A percentile compares a stretch with the other conserved stretches of the same genome.
phyloP scores from a whole-genome alignment of 352 stramenopile species.

The Pythium vanterpoolii region DNA sequence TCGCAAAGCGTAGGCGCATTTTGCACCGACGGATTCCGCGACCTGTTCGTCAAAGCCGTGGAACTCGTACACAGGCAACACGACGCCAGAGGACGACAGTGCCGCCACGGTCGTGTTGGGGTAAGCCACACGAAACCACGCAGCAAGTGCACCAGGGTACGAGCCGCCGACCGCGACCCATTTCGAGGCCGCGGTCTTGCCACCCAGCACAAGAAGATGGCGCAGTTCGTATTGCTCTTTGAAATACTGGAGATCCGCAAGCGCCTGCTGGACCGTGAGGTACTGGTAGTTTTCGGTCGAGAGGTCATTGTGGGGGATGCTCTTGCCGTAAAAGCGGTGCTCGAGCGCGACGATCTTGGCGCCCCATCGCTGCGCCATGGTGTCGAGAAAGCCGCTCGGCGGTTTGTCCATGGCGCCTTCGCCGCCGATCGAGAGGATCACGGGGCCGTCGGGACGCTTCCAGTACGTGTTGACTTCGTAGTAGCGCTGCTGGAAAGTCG shows the following conservation, averaged over 20 bases:
- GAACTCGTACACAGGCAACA: conserved; percentile 79
- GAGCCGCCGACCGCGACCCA: conserved; percentile 82
- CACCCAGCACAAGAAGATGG: conserved; percentile 14
- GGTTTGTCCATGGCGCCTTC: conserved; percentile 63
- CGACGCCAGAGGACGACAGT: conserved; percentile 74
- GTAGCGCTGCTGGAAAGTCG: conserved; percentile 72
- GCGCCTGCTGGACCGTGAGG: conserved; percentile 81
- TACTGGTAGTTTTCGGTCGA: conserved; percentile 71
- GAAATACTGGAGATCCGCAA: conserved; percentile 85
- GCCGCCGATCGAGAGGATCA: conserved; percentile 86
- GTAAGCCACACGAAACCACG: conserved; percentile 83
- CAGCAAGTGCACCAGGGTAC: conserved; percentile 76
- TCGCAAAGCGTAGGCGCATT: conserved; percentile 63
- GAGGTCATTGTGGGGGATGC: conserved; percentile 70
- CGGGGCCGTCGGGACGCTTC: conserved; percentile 40
- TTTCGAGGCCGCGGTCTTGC: conserved; percentile 29
- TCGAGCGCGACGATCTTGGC: conserved; percentile 86
- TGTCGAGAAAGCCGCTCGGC: conserved; percentile 61
- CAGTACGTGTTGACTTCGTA: conserved; percentile 72
- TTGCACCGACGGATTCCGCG: conserved; percentile 44
- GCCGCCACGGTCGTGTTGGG: conserved; percentile 70
- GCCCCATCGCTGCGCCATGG: conserved; percentile 70
- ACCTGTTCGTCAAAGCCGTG: conserved; percentile 82
- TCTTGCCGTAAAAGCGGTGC: conserved; percentile 88
- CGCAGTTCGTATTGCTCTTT: conserved; percentile 62